These are phyloP conservation scores for Kurtzmaniella quercitrusa DNA, from an alignment of 1,139 yeast species.

Conservation along the genomic window DNA sequence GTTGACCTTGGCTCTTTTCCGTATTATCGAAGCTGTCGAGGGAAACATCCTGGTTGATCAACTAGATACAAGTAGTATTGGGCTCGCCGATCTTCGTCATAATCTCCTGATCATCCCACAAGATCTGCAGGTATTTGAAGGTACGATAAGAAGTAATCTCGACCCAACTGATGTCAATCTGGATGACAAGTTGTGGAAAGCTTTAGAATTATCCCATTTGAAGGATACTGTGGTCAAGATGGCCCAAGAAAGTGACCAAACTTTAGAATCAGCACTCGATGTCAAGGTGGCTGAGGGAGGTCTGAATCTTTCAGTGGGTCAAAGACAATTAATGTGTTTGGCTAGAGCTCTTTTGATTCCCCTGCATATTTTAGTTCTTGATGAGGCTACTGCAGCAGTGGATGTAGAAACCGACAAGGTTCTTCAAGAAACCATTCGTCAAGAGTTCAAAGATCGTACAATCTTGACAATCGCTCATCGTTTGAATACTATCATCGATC, in stretches of 20 bases:
- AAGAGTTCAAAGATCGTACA: conserved; percentile 82
- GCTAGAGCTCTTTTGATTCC: conserved; percentile 84
- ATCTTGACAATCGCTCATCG: conserved; percentile 95
- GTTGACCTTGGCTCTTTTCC: conserved; percentile 80
- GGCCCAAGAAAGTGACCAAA: conserved; percentile 35
- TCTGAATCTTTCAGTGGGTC: conserved; percentile 83
- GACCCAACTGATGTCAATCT: conserved; percentile 73
- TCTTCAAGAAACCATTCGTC: conserved; percentile 81
- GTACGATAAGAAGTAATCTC: conserved; percentile 80
- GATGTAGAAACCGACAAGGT: conserved; percentile 92
- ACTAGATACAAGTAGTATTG: conserved; percentile 65
- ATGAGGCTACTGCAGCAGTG: conserved; percentile 97
- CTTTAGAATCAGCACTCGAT: conserved; percentile 48
- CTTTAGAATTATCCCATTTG: conserved; percentile 80
- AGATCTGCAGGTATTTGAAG: conserved; percentile 95
- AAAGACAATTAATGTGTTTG: conserved; percentile 85
- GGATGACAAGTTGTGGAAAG: conserved; percentile 83
- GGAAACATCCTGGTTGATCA: conserved; percentile 78
- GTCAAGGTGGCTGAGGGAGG: conserved; percentile 79
- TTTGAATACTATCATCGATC: conserved; percentile 86
- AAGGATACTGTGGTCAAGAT: conserved; percentile 66
- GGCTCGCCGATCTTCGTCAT: conserved; percentile 80
- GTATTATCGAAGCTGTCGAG: conserved; percentile 76
- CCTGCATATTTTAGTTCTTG: conserved; percentile 75
- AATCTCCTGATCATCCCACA: conserved; percentile 91